phyloP scores from a whole-genome alignment of 2,329 filamentous ascomycete genomes.

The Dothistroma septosporum region DNA sequence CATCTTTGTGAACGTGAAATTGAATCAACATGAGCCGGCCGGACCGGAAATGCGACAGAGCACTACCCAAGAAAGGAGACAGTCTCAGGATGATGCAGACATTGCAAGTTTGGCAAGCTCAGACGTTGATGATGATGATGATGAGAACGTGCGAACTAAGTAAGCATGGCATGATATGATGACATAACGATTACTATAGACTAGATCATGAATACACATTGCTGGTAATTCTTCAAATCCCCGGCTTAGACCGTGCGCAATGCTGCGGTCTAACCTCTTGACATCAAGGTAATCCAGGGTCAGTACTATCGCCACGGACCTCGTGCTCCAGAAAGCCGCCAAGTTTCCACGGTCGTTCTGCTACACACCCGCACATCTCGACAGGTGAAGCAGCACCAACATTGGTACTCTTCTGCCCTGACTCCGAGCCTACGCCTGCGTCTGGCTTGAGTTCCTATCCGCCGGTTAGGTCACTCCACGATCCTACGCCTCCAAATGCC shows the following conservation, averaged over 20 bases:
- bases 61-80: neutral
- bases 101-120: constrained; percentile 6
- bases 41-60: constrained; percentile 8
- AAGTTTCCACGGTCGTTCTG: too few relatives aligned
- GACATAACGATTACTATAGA: neutral
- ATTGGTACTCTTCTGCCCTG: neutral
- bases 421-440: neutral
- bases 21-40: constrained; percentile 31
- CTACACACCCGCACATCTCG: neutral
- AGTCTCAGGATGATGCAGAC: constrained; percentile 3
- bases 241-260: neutral
- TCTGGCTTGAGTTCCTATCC: too few relatives aligned
- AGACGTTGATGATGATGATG: constrained; percentile 5
- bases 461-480: too few relatives aligned
- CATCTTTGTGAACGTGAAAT: constrained; percentile 56
- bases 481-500: neutral
- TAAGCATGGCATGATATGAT: neutral
- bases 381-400: neutral
- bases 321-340: too few relatives aligned
- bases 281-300: neutral
- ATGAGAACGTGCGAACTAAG: neutral
- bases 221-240: neutral
- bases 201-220: neutral
- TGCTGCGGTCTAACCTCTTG: neutral
- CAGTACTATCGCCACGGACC: neutral